Evolutionary conservation across 2,329 filamentous ascomycete species (phyloP), one percentile per base, ranked within the genome.

Genomic region (Paramyrothecium roridum): DNA sequence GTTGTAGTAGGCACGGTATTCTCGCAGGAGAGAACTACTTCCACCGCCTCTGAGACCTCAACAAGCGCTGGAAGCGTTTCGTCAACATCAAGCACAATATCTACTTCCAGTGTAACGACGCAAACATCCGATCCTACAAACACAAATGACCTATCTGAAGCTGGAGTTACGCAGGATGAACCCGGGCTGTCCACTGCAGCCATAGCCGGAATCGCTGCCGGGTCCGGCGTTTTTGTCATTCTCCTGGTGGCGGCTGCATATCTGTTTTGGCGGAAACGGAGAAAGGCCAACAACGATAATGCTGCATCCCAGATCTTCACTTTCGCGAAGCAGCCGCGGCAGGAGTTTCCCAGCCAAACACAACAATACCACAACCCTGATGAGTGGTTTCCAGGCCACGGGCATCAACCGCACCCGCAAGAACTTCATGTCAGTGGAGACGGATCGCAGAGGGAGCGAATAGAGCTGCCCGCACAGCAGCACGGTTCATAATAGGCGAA

Each of bases 91-190:
- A 51, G 0, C 33, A 43, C 21, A 22, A 53, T 1, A 2, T 54
- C 1, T 17, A 46, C 40, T 0, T 17, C 57, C 59, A 62, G 56
- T 49, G 69, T 69, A 57, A 48, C 59, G 21, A 56, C 43, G 53
- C 56, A 61, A 76, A 85, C 67, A 83, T 84, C 67, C 89, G 88
- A 70, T 84, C 61, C 26, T 61, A 66, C 17, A 26, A 3, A 7
- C 30, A 3, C 16, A 8, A 8, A 8, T 16, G 48, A n/a, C 8
- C 21, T 16, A 7, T 30, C 22, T 30, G 48, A 22, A 4, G 8
- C 49, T 20, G 49, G 19, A 40, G 16, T 6, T 3, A 3, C 6
- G 20, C 19, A 26, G 8, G 19, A 26, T 40, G 20, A 20, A 13
- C 19, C 49, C 20, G 49, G 49, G 8, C 49, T 51, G 8, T 51